Evolutionary conservation across 208 protist genomes (phyloP).

Genomic region (Wallacemonas rigidus): DNA sequence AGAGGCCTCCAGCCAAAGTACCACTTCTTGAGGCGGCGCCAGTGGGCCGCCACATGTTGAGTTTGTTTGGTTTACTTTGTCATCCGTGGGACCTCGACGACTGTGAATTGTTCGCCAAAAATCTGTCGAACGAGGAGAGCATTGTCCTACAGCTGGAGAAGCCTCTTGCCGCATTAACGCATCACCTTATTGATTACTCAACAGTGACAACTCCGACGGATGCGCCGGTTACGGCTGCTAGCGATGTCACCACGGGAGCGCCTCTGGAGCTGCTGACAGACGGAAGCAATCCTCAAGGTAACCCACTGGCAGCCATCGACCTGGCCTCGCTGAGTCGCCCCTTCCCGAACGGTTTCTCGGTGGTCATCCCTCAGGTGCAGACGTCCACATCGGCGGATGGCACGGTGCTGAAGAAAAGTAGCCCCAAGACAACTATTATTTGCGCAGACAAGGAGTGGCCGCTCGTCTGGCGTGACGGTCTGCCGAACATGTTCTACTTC

Average conservation of each 20-base stretch:
- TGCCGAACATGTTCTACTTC: conserved; percentile 87
- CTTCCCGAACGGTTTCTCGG: conserved; percentile 84
- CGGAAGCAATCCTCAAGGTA: not conserved
- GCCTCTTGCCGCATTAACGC: conserved; percentile 2
- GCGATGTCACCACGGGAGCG: too few species aligned
- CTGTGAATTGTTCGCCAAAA: conserved; percentile 66
- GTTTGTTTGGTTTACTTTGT: conserved; percentile 75
- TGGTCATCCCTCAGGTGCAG: conserved; percentile 66
- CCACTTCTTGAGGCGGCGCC: conserved; percentile 42
- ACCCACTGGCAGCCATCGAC: conserved; percentile 65
- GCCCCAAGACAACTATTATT: conserved; percentile 44
- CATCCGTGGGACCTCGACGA: conserved; percentile 83
- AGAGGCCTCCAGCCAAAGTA: not conserved
- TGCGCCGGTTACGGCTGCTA: too few species aligned
- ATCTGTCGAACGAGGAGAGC: conserved; percentile 40
- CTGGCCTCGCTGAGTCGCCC: conserved; percentile 68
- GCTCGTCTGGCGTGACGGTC: conserved; percentile 66
- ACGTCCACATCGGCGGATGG: conserved; percentile 63
- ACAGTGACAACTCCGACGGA: not conserved
- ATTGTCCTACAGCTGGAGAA: conserved; percentile 60
- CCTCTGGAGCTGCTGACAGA: too few species aligned
- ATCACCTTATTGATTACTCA: conserved; percentile 7
- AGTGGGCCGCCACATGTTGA: conserved; percentile 53
- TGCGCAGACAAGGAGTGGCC: conserved; percentile 88
- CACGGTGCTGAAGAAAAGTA: conserved; percentile 70